Evolutionary conservation across 352 stramenopile species (phyloP).

Genomic region (Globisporangium rhizosaccharum): DNA sequence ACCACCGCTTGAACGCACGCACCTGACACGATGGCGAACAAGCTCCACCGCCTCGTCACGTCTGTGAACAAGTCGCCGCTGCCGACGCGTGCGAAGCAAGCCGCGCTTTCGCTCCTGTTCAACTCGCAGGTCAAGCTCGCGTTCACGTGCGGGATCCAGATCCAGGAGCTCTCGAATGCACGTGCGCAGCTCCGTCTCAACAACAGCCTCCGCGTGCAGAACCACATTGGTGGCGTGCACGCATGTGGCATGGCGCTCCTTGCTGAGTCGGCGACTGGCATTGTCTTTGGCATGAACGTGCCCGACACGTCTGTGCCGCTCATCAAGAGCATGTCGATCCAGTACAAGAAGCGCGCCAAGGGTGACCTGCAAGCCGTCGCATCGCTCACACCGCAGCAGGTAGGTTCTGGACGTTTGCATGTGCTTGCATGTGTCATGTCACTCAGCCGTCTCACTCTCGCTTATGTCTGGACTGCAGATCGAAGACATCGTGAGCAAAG

Average conservation of each 20-base stretch:
- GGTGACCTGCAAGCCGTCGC: slow-evolving; percentile 70
- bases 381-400: slow-evolving; percentile 60
- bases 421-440: not conserved
- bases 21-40: slow-evolving; percentile 34
- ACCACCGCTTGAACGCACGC: not conserved
- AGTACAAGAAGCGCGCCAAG: slow-evolving; percentile 67
- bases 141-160: slow-evolving; percentile 62
- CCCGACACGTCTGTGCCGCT: slow-evolving; percentile 72
- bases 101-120: slow-evolving; percentile 69
- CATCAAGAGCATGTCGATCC: slow-evolving; percentile 81
- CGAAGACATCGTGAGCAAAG: slow-evolving; percentile 50
- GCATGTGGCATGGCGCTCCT: slow-evolving; percentile 83
- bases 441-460: not conserved
- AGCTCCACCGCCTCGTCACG: slow-evolving; percentile 45
- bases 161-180: slow-evolving; percentile 50
- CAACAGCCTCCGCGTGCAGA: slow-evolving; percentile 76
- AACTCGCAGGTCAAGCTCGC: slow-evolving; percentile 85
- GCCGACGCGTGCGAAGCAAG: slow-evolving; percentile 28
- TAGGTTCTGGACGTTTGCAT: slow-evolving; percentile 7
- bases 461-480: slow-evolving; percentile 8
- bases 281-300: slow-evolving; percentile 86
- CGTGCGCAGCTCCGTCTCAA: slow-evolving; percentile 53
- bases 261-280: slow-evolving; percentile 76
- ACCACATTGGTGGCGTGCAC: slow-evolving; percentile 86
- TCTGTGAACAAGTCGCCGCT: slow-evolving; percentile 44